Conservation (phyloP, 495 filamentous ascomycete genomes). For the Aspergillus cristatus region DNA sequence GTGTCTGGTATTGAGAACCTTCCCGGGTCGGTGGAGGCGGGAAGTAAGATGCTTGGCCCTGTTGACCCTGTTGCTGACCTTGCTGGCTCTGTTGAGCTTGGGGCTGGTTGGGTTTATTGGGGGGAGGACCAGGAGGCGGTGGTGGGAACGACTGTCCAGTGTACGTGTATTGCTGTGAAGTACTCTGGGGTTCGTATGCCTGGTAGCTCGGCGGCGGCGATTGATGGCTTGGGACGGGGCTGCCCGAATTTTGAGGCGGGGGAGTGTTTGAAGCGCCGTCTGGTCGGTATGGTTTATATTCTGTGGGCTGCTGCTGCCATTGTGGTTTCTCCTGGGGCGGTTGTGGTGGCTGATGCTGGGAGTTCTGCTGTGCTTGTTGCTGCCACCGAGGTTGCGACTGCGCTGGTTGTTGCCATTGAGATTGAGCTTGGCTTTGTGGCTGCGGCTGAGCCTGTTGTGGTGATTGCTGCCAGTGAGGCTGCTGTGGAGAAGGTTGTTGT, state of each 20-base stretch:
- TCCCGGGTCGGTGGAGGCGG: conserved; percentile 35
- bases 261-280: conserved; percentile 3
- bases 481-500: conserved; percentile 10
- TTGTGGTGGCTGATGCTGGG: conserved; percentile 10
- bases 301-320: conserved; percentile 6
- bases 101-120: conserved; percentile 9
- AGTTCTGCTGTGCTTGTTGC: not conserved
- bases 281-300: conserved; percentile 1
- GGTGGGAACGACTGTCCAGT: conserved; percentile 36
- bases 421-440: conserved; percentile 3
- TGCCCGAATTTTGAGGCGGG: conserved; percentile 5
- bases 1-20: conserved; percentile 20
- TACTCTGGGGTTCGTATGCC: conserved; percentile 2
- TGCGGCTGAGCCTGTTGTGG: conserved; percentile 8
- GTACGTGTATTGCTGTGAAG: conserved; percentile 21
- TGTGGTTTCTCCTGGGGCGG: conserved; percentile 8
- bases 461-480: conserved; percentile 13
- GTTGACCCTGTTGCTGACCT: conserved; percentile 10
- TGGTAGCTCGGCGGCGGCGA: conserved; percentile 10
- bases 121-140: conserved; percentile 29
- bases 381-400: too few species aligned
- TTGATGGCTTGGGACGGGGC: conserved; percentile 14
- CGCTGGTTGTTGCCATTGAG: conserved; percentile 1
- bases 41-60: conserved; percentile 31
- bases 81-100: conserved; percentile 7